phyloP scores from a whole-genome alignment of 176 grass and related monocot genomes.

The Triticum urartu region DNA sequence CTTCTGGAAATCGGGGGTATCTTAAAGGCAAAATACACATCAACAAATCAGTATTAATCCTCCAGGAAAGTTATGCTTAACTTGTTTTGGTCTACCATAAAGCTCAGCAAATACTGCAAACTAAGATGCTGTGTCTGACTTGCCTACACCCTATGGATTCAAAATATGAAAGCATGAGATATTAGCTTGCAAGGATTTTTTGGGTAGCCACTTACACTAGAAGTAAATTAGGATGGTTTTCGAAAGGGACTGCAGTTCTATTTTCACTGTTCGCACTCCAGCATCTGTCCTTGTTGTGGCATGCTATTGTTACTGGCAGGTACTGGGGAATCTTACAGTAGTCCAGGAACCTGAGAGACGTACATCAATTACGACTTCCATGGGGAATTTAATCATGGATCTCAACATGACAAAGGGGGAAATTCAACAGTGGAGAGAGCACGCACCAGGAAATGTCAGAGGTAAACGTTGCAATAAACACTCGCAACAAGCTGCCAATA shows the following conservation, averaged over 20 bases:
- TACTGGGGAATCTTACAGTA: slow-evolving; percentile 68
- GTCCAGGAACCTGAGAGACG: slow-evolving; percentile 64
- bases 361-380: slow-evolving; percentile 20
- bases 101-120: background rate
- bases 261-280: slow-evolving; percentile 65
- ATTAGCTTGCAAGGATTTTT: background rate
- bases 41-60: slow-evolving; percentile 21
- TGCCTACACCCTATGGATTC: background rate
- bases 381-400: background rate
- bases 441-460: slow-evolving; percentile 79
- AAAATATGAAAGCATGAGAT: background rate
- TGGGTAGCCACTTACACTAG: slow-evolving; percentile 57
- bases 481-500: slow-evolving; percentile 47
- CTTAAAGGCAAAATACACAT: slow-evolving; percentile 27
- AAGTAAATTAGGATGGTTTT: slow-evolving; percentile 62
- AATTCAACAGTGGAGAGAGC: background rate
- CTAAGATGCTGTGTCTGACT: background rate
- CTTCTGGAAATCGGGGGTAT: slow-evolving; percentile 75
- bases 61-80: background rate
- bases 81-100: slow-evolving; percentile 4
- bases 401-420: background rate
- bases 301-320: slow-evolving; percentile 67
- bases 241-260: slow-evolving; percentile 54
- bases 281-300: slow-evolving; percentile 65
- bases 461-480: slow-evolving; percentile 90